Base-by-base conservation (phyloP, 2,329 filamentous ascomycete species). In the Cadophora sp. region DNA sequence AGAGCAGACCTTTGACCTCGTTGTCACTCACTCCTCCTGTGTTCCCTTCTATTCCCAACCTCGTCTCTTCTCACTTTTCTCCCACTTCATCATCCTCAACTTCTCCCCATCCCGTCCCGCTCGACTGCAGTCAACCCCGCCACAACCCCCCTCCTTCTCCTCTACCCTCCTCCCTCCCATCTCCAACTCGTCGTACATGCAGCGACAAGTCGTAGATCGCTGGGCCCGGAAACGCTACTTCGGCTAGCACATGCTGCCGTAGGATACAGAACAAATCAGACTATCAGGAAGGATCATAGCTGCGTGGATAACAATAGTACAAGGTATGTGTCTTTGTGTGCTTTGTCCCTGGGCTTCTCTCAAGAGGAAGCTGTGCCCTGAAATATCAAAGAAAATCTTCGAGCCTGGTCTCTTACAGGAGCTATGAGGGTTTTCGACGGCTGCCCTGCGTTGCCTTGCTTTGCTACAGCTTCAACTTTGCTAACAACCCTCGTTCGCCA, bases 181-280 rank as follows among this genome's bases (percentile, higher is more conserved):
- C n/a, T 62, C 9, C 47, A 30, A 51, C 18, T 68, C 62, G 58
- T 75, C 71, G 77, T 84, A 80, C 78, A 87, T 87, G 84, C 83
- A 77, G 80, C 83, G 84, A 72, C 75, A 84, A 75, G 81, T 83
- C 71, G 84, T 81, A 73, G 85, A 82, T 75, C 77, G 79, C 74
- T 82, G 81, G 81, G 81, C 80, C 74, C 78, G 80, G 65, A 80
- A 80, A 73, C 75, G 81, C 69, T 82, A 82, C 71, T 78, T 81
- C 69, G 80, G 78, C 72, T 81, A 79, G 80, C 68, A 70, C 64
- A 20, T 41, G 68, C 69, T 70, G 70, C 65, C 66, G 74, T 70
- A 72, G 71, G 69, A 71, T 58, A 64, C 67, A 66, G 67, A 58
- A 41, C 6, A 22, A 30, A 63, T 20, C 18, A 39, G 20, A 20